These are phyloP conservation scores for Chrysoporthe deuterocubensis DNA, from an alignment of 2,329 filamentous ascomycete species.

Conservation along the genomic window DNA sequence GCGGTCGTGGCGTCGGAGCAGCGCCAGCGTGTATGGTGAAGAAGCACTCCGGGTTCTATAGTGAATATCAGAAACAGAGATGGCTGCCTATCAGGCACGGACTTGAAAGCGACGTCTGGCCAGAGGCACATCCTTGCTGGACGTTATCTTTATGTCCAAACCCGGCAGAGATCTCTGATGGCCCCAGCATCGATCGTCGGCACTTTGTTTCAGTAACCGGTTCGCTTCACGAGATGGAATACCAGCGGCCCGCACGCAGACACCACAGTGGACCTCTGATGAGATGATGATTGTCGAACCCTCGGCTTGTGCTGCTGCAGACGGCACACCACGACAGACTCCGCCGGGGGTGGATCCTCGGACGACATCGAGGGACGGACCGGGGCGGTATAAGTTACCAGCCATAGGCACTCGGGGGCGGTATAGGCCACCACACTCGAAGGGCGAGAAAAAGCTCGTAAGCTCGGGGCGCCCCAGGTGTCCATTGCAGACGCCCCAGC, in stretches of 20 bases:
- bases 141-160: neutral
- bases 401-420: neutral
- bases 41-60: too few relatives aligned
- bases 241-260: constrained; percentile 1
- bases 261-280: neutral
- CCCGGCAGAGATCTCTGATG: neutral
- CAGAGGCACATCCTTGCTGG: neutral
- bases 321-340: neutral
- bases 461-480: too few relatives aligned
- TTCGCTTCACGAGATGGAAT: neutral
- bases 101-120: neutral
- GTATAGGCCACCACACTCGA: neutral
- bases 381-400: neutral
- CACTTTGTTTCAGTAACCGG: neutral
- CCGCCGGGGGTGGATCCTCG: neutral
- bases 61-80: neutral
- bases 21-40: neutral
- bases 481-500: neutral
- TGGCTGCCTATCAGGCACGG: neutral
- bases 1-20: neutral
- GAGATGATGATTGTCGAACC: constrained; percentile 6
- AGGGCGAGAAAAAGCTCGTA: too few relatives aligned
- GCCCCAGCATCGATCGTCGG: neutral
- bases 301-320: neutral
- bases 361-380: neutral